phyloP scores from a whole-genome alignment of 768 basidiomycete genomes.

The Hortiboletus campestris region DNA sequence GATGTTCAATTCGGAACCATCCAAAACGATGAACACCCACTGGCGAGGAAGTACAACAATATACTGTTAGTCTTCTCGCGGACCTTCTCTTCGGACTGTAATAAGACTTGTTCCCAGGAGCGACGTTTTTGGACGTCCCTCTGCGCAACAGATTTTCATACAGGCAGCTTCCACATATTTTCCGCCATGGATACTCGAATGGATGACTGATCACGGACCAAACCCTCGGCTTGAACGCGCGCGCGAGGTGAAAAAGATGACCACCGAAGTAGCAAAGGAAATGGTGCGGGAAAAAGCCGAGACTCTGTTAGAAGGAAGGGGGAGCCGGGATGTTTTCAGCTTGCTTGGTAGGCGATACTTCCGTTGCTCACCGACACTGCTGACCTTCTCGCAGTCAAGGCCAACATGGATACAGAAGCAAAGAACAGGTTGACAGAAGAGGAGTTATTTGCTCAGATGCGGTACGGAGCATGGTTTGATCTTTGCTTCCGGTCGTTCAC shows the following conservation, averaged over 20 bases:
- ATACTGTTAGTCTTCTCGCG: constrained; percentile 7
- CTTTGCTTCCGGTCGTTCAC: not conserved
- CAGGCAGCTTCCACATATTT: constrained; percentile 13
- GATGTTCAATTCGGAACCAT: constrained; percentile 43
- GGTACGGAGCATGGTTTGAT: constrained; percentile 12
- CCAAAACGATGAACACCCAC: constrained; percentile 9
- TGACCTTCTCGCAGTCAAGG: constrained; percentile 18
- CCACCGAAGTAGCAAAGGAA: constrained; percentile 11
- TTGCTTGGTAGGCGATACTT: constrained; percentile 36
- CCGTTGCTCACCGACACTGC: not conserved
- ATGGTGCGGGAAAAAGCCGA: constrained; percentile 20
- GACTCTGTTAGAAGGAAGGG: constrained; percentile 12
- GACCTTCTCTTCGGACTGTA: constrained; percentile 1
- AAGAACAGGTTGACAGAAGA: constrained; percentile 25
- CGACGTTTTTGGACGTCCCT: constrained; percentile 19
- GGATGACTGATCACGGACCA: constrained; percentile 30
- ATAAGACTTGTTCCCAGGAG: constrained; percentile 19
- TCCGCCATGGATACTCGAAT: constrained; percentile 29
- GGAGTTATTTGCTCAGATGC: constrained; percentile 15
- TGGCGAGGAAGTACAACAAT: constrained; percentile 11
- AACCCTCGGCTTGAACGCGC: constrained; percentile 19
- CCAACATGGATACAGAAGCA: constrained; percentile 27
- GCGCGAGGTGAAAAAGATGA: constrained; percentile 7
- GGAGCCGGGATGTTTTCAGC: constrained; percentile 22
- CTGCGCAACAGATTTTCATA: constrained; percentile 17